Conservation (phyloP, 768 basidiomycete genomes). For the Solioccasus polychromus region DNA sequence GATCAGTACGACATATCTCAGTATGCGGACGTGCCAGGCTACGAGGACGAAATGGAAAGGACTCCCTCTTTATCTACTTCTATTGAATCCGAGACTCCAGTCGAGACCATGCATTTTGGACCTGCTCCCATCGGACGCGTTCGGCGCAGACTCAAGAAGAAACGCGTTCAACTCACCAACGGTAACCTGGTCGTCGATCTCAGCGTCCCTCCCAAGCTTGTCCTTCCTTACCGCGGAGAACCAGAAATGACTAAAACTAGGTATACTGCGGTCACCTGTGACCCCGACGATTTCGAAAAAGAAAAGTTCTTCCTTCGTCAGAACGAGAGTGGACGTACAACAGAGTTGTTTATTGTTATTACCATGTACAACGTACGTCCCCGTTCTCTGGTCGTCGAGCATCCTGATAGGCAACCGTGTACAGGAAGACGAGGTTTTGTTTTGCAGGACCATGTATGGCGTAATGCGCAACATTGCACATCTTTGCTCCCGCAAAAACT, state of each 20-base stretch:
- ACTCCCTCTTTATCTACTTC: conserved; percentile 24
- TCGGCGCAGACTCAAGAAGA: conserved; percentile 72
- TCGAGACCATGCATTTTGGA: conserved; percentile 80
- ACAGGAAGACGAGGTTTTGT: conserved; percentile 85
- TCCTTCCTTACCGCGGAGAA: conserved; percentile 68
- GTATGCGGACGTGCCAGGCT: conserved; percentile 25
- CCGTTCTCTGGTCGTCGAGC: not conserved
- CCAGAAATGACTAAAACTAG: conserved; percentile 71
- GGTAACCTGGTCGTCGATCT: conserved; percentile 88
- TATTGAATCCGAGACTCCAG: conserved; percentile 48
- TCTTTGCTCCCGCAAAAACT: conserved; percentile 80
- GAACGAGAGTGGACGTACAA: conserved; percentile 72
- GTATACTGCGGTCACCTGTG: conserved; percentile 90
- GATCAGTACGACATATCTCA: conserved; percentile 33
- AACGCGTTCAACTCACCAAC: conserved; percentile 78
- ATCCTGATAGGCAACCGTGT: conserved; percentile 9
- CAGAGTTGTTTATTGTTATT: conserved; percentile 91
- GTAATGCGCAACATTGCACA: conserved; percentile 88
- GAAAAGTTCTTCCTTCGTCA: conserved; percentile 85
- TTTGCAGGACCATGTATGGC: conserved; percentile 91
- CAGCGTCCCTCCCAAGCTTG: conserved; percentile 79
- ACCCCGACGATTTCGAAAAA: conserved; percentile 87
- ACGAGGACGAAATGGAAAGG: conserved; percentile 19
- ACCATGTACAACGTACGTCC: conserved; percentile 91
- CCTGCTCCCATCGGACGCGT: conserved; percentile 82